phyloP scores from a whole-genome alignment of 805 yeast genomes.

The Groenewaldozyma salmanticensis region DNA sequence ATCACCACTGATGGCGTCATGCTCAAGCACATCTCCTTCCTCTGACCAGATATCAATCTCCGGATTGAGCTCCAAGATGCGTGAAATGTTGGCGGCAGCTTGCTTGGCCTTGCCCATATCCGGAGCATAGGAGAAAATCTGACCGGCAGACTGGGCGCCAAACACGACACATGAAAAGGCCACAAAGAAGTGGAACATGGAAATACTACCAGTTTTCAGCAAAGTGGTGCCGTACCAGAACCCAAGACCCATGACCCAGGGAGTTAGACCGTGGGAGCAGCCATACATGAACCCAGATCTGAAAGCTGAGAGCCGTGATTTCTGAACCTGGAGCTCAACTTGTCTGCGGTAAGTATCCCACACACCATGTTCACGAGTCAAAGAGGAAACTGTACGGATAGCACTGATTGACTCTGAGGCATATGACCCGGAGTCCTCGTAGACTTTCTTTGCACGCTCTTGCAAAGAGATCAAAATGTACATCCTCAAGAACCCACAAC shows the following conservation, averaged over 20 bases:
- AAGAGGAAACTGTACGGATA: constrained; percentile 32
- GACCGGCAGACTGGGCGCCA: constrained; percentile 36
- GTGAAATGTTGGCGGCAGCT: constrained; percentile 27
- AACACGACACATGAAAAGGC: constrained; percentile 31
- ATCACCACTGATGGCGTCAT: constrained; percentile 34
- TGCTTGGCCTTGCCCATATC: constrained; percentile 34
- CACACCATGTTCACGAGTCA: constrained; percentile 33
- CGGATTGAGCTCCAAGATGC: constrained; percentile 27
- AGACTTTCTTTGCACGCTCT: constrained; percentile 30
- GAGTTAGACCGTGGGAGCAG: constrained; percentile 30
- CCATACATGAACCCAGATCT: constrained; percentile 30
- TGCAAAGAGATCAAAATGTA: constrained; percentile 25
- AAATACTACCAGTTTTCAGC: constrained; percentile 23
- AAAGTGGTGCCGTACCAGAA: constrained; percentile 36
- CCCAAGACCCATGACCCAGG: constrained; percentile 32
- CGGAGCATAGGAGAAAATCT: constrained; percentile 32
- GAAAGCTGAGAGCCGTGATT: constrained; percentile 20
- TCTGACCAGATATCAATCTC: constrained; percentile 24
- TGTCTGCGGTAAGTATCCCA: constrained; percentile 21
- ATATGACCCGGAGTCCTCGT: constrained; percentile 31
- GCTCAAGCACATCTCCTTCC: constrained; percentile 25
- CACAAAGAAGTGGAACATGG: constrained; percentile 29
- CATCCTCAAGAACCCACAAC: constrained; percentile 32
- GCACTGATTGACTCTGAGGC: constrained; percentile 32
- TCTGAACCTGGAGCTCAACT: constrained; percentile 24